Evolutionary conservation across 2,329 filamentous ascomycete species (phyloP), one percentile per base, ranked within the genome.

Genomic region (Aspergillus sp.): DNA sequence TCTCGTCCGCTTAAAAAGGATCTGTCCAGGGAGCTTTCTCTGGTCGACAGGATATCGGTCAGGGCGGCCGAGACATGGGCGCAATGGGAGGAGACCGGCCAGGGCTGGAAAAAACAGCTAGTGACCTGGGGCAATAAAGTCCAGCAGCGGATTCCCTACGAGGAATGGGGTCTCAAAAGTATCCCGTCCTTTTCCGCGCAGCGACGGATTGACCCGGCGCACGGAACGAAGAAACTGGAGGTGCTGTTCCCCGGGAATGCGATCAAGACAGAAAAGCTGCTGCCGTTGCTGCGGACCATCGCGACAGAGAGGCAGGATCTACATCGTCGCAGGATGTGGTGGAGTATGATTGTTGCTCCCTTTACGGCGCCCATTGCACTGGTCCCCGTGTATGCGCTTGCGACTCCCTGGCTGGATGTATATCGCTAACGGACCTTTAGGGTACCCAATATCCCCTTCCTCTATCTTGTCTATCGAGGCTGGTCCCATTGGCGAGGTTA

Each of bases 161-260:
- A 96, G 63, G 91, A 98, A 79, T 98, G 91, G 91, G 86, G 85
- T 0, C 71, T 98, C 45, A 96, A 96, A 66, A 93, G 86, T 22
- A 80, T 98, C 32, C 91, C 91, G 27, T 80, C 88, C 14, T 68
- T 93, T 46, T 85, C 78, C 26, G 66, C 75, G 36, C 72, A 75
- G 44, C 71, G 78, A 36, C 71, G 74, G 45, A 67, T 73, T 30
- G 77, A 83, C 32, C 76, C 75, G 32, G 75, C 73, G 24, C 69
- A 72, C 42, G 72, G 77, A 31, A 77, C 74, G 47, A 75, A 85
- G 40, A 75, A 86, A 45, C 72, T 95, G 17, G 53, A 63, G 15
- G 49, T 64, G 16, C 65, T 85, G 32, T 96, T 82, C 53, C 91
- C 91, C 0, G 66, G 72, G 29, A 74, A 73, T 30, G 70, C 86